Evolutionary conservation across 1,284 basidiomycete genomes (phyloP).

Genomic region (Mycosarcoma mackinlayi): DNA sequence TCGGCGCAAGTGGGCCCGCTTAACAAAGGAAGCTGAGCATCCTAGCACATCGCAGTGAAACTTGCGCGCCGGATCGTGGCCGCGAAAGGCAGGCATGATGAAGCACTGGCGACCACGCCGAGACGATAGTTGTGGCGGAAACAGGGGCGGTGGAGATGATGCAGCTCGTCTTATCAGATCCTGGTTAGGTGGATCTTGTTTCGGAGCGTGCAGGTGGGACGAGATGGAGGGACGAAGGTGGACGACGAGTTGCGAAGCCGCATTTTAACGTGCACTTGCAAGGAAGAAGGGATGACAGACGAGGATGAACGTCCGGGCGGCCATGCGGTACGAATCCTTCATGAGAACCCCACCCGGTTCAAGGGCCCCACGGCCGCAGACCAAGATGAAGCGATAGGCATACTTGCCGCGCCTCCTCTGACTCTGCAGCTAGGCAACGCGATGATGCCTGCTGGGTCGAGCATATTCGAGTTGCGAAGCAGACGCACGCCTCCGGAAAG

Average conservation of each 20-base stretch:
- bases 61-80: conserved; percentile 33
- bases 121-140: neutral
- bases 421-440: neutral
- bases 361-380: conserved; percentile 9
- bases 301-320: no score
- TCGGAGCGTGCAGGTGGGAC: conserved; percentile 22
- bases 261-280: no score
- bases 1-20: conserved; percentile 42
- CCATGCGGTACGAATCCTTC: neutral
- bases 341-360: conserved; percentile 14
- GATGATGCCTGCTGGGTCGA: no score
- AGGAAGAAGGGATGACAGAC: neutral
- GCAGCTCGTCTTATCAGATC: neutral
- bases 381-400: neutral
- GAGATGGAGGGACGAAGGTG: conserved; percentile 6
- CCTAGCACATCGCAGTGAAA: conserved; percentile 35
- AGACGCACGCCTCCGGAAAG: no score
- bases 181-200: neutral
- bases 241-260: neutral
- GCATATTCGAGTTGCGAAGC: no score
- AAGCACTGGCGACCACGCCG: neutral
- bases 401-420: conserved; percentile 18
- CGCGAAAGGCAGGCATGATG: conserved; percentile 37
- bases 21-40: conserved; percentile 47
- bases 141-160: neutral